A percentile compares a stretch with the other conserved stretches of the same genome.
phyloP scores from a whole-genome alignment of 768 basidiomycete species.

The Macrocybe gigantea region DNA sequence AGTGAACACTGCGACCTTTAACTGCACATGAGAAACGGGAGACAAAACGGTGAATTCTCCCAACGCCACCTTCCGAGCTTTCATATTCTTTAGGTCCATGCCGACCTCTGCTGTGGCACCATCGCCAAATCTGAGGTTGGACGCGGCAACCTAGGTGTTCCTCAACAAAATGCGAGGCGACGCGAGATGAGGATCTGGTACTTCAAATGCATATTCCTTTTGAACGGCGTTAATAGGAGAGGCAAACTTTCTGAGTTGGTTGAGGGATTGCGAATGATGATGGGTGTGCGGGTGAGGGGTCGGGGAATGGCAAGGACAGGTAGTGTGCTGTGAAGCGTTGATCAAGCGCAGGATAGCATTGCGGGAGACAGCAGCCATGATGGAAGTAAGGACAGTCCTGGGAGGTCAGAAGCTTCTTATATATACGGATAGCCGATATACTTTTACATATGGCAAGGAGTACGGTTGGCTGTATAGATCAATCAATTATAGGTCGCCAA shows the following conservation, averaged over 20 bases:
- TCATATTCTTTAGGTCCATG: slow-evolving; percentile 93
- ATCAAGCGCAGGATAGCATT: slow-evolving; percentile 69
- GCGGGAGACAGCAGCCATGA: slow-evolving; percentile 51
- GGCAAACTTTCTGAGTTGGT: slow-evolving; percentile 67
- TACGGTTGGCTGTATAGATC: too few species aligned
- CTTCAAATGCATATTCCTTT: slow-evolving; percentile 94
- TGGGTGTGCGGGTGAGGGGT: slow-evolving; percentile 33
- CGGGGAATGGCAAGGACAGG: slow-evolving; percentile 73
- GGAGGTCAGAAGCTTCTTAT: too few species aligned
- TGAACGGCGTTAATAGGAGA: slow-evolving; percentile 66
- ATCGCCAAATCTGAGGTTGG: slow-evolving; percentile 84
- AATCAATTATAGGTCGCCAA: too few species aligned
- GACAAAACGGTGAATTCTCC: neutral
- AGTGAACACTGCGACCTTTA: slow-evolving; percentile 88
- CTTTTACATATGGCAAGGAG: too few species aligned
- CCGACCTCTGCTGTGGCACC: slow-evolving; percentile 89
- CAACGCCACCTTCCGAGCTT: slow-evolving; percentile 65
- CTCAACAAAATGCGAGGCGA: neutral
- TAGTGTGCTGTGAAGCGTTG: slow-evolving; percentile 63
- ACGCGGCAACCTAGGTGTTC: slow-evolving; percentile 63
- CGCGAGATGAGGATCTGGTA: slow-evolving; percentile 10
- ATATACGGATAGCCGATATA: too few species aligned
- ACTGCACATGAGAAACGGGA: slow-evolving; percentile 4
- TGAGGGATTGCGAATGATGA: slow-evolving; percentile 42
- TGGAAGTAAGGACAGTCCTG: slow-evolving; percentile 5